Base-by-base conservation (phyloP, 2,329 filamentous ascomycete genomes). In the Colletotrichum tanaceti region DNA sequence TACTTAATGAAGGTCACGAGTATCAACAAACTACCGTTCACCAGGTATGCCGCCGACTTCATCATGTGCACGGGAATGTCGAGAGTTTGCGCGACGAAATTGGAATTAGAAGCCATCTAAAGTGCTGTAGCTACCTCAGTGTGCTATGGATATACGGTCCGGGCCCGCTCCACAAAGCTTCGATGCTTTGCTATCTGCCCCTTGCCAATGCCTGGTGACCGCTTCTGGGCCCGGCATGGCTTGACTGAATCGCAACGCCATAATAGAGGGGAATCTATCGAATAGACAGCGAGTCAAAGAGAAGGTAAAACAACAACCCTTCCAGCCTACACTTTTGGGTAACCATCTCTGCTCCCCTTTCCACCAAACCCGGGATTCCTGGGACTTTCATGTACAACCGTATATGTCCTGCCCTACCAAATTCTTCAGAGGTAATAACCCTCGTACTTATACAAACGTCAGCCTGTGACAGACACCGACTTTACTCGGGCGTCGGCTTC, bases 381-480 rank as follows among this genome's bases (percentile, higher is more conserved):
- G 68, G 65, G 61, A 38, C 58, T 60, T 55, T 63, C 68, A 72
- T 71, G 57, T 67, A 64, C 65, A 73, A 63, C 55, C 54, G 61
- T 46, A 59, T 70, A 35, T 35, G 32, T 35, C 32, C 32, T 35
- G 65, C 63, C 70, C 65, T 52, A 18, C 43, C 43, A 13, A 39
- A 41, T 43, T 43, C 49, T 49, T 35, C 32, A 41, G 20, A 54
- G 39, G 18, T 35, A 35, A 9, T 47, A 47, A 38, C 60, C 63
- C 20, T 72, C 71, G 70, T 78, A 77, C 65, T 78, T 75, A 76
- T 78, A 79, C 76, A 79, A 72, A 73, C 72, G 73, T 63, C 71
- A 75, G 74, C 58, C 61, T 72, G 73, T 72, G 61, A 57, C 64
- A 65, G 52, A 52, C 53, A 55, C 61, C 46, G 24, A 39, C 50